These are phyloP conservation scores for Coccomyxa sp. DNA, from an alignment of 139 green algal species.

Conservation along the genomic window DNA sequence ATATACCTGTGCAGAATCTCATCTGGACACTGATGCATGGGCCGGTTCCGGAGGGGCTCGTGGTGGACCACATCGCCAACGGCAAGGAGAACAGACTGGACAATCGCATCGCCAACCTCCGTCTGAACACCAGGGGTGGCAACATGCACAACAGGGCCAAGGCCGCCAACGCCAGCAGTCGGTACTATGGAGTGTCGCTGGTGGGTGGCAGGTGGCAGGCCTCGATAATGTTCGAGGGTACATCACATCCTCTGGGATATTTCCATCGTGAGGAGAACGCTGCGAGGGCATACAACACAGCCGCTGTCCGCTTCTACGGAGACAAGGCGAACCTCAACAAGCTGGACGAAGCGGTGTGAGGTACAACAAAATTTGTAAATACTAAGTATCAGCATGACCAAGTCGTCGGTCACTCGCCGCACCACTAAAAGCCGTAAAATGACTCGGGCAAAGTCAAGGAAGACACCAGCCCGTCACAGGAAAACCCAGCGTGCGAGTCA, in stretches of 20 bases:
- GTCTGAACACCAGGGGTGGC: background rate
- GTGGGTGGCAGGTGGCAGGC: background rate
- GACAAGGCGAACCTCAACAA: background rate
- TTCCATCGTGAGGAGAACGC: background rate
- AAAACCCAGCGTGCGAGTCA: too few species aligned
- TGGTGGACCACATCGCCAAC: background rate
- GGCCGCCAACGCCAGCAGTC: background rate
- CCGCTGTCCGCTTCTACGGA: background rate
- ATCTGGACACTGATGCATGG: background rate
- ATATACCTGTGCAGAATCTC: background rate
- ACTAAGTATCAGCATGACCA: too few species aligned
- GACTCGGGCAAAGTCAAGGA: too few species aligned
- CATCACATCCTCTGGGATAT: background rate
- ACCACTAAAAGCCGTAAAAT: too few species aligned
- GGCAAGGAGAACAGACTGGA: background rate
- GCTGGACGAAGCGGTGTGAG: too few species aligned
- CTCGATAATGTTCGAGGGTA: background rate
- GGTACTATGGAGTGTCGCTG: background rate
- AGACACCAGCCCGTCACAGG: too few species aligned
- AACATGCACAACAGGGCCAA: background rate
- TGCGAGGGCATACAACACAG: background rate
- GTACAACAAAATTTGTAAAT: too few species aligned
- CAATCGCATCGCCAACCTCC: background rate
- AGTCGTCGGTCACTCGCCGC: too few species aligned
- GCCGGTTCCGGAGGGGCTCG: background rate